Evolutionary conservation across 331 rosid species (phyloP), one percentile per base, ranked within the genome.

Genomic region (Quercus tomentella): DNA sequence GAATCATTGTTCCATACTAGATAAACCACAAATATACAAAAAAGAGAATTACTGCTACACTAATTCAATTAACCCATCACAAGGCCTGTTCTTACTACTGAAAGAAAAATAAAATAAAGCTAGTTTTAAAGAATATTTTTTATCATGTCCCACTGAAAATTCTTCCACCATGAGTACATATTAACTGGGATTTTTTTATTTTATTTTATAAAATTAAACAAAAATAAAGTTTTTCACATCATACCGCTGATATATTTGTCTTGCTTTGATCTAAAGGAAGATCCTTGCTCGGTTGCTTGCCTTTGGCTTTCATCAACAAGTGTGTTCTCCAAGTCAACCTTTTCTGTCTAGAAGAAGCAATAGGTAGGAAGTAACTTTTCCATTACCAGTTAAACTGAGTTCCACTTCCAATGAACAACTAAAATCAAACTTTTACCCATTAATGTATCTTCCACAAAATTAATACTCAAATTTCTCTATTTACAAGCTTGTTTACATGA

Each of bases 261-360:
- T 14, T 77, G 84, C 67, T 70, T 82, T 68, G 82, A 86, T 72
- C 75, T 81, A 77, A 87, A 75, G 51, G 93, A 74, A 54, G 81
- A 80, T 66, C 82, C 82, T 23, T 71, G 72, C 74, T 89, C 94
- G 74, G 80, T 87, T 10, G 84, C 63, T 75, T 82, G 97, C 77
- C 83, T 85, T 74, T 88, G 97, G 85, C 88, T 86, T 86, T 88
- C 96, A 73, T 92, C 93, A 73, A 96, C 91, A 62, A 96, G 88
- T 16, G 98, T 91, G 82, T 93, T 93, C 89, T 96, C 99, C 92
- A 96, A 86, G 84, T 96, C 99, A 79, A 96, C 98, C 77, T 93
- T 96, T 75, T 96, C 99, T 60, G 97, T 86, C 99, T 94, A 81
- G 23, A 87, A 80, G 45, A 73, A 23, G 33, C 72, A 74, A 22